Conservation (phyloP, 2,329 filamentous ascomycete genomes). For the Pestalotiopsis sp. region DNA sequence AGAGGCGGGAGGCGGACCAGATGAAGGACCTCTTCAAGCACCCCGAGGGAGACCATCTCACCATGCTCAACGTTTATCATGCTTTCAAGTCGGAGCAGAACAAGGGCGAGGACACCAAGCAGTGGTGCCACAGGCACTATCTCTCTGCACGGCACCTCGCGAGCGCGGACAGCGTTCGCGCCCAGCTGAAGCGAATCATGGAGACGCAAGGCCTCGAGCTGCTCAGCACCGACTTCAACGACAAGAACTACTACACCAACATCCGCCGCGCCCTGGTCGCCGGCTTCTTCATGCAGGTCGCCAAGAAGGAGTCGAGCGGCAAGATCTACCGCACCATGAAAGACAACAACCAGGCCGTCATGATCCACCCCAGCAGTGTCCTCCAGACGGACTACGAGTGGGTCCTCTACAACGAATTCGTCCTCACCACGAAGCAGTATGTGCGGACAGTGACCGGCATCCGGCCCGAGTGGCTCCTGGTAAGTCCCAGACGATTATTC, state of each 20-base stretch:
- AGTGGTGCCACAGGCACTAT: constrained; percentile 98
- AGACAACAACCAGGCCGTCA: constrained; percentile 90
- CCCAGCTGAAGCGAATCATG: constrained; percentile 95
- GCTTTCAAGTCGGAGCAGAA: constrained; percentile 81
- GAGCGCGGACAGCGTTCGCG: constrained; percentile 90
- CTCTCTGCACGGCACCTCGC: constrained; percentile 85
- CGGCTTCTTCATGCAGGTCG: constrained; percentile 99
- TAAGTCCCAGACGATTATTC: constrained; percentile 43
- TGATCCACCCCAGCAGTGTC: constrained; percentile 92
- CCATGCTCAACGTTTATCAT: constrained; percentile 96
- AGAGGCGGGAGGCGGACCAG: constrained; percentile 90
- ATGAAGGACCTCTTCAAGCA: constrained; percentile 97
- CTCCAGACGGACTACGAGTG: constrained; percentile 88
- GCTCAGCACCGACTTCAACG: constrained; percentile 84
- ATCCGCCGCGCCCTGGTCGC: constrained; percentile 89
- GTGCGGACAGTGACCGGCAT: constrained; percentile 92
- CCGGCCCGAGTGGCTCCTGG: constrained; percentile 90
- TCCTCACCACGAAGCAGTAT: constrained; percentile 97
- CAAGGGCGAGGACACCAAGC: constrained; percentile 70
- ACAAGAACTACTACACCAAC: constrained; percentile 98
- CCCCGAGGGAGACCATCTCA: constrained; percentile 91
- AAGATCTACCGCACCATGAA: constrained; percentile 96
- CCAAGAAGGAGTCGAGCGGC: constrained; percentile 84
- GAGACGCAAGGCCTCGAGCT: constrained; percentile 86
- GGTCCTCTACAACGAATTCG: constrained; percentile 98